Evolutionary conservation across 139 green algal species (phyloP).

Genomic region (Tetradesmus lagerheimii): DNA sequence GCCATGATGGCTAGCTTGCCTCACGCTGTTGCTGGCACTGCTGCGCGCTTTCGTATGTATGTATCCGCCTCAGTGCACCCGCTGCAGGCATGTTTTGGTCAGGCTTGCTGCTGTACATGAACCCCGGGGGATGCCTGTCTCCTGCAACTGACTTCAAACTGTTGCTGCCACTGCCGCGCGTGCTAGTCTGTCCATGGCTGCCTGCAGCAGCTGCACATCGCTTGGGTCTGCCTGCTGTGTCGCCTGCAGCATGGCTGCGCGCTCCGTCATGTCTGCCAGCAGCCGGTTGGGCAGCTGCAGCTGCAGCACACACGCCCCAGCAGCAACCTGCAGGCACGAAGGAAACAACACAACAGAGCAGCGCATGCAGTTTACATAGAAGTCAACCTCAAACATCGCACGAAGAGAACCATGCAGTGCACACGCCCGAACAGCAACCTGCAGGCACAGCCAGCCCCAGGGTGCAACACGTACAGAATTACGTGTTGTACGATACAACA

Average conservation of each 20-base stretch:
- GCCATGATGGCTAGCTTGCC: too few species aligned
- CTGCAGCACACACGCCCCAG: neutral
- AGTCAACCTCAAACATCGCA: too few species aligned
- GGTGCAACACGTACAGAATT: too few species aligned
- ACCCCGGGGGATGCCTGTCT: neutral
- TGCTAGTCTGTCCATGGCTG: neutral
- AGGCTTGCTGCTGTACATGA: neutral
- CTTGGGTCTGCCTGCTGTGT: neutral
- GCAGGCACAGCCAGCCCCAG: too few species aligned
- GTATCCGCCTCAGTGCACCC: too few species aligned
- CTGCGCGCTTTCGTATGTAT: neutral
- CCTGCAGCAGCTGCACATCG: slow-evolving; percentile 20
- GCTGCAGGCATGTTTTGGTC: neutral
- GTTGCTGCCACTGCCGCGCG: neutral
- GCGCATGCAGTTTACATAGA: too few species aligned
- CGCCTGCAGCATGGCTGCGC: slow-evolving; percentile 20
- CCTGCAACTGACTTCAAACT: neutral
- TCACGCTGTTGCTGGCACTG: neutral
- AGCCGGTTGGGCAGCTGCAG: slow-evolving; percentile 12
- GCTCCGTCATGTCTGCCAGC: slow-evolving; percentile 22
- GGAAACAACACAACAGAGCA: too few species aligned
- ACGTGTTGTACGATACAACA: too few species aligned
- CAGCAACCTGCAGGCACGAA: neutral
- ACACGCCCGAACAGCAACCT: too few species aligned
- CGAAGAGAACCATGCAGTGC: too few species aligned